Base-by-base conservation (phyloP, 192 early-diverging fungal species). In the Coemansia umbellata region DNA sequence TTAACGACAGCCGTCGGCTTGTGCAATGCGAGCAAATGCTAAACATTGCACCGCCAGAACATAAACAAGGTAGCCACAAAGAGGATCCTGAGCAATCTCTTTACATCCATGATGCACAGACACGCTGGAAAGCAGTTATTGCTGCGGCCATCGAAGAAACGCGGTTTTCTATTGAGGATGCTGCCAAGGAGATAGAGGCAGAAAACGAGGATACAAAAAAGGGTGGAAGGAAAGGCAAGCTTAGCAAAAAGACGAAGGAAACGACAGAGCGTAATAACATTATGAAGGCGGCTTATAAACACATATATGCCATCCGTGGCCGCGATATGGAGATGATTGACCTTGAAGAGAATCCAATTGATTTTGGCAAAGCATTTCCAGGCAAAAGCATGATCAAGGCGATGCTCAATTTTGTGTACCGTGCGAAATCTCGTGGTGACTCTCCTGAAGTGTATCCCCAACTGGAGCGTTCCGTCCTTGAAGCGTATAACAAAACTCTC, bases 1-100 rank as follows among this genome's bases (percentile, higher is more conserved):
- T 78, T 4, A 60, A 78, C 35, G 63, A 61, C 39, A 53, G 59
- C 10, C 63, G 67, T 4, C 52, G 35, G 40, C 56, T 78, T 14
- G 53, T 52, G 9, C 66, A 70, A 40, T 63, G 74, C 53, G 74
- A 78, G 57, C 9, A 37, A 9, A 57, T 78, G 59, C 53, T 76
- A 31, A 49, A 23, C 1, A 54, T 75, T 3, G 2, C 27, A 1
- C 55, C 49, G 31, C 37, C 60, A 13, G n/a, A 21, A 30, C 8
- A 21, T 32, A 31, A 8, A 8, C n/a, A 11, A 2, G 23, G 48
- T 47, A 11, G 30, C n/a, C n/a, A 8, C 23, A 3, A 37, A 22
- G 15, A 40, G 11, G 37, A 42, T 9, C n/a, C 21, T 2, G 15
- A 51, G n/a, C 31, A 5, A 9, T 57, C 62, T 8, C 44, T 65